A percentile compares a stretch with the other conserved stretches of the same genome.
Conservation (phyloP, 2,329 filamentous ascomycete genomes). For the Hypoxylon sp. region DNA sequence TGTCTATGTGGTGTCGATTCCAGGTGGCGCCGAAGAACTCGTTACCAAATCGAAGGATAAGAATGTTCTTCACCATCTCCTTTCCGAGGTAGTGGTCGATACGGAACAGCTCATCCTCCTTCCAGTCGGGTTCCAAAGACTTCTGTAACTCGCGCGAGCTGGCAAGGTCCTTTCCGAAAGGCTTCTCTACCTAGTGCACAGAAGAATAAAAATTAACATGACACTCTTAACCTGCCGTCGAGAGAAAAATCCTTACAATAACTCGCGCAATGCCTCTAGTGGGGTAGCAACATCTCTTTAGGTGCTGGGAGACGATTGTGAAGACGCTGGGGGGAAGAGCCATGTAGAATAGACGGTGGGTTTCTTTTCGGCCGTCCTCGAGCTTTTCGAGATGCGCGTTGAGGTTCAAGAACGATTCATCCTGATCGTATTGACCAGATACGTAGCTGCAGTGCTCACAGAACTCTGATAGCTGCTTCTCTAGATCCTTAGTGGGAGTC, state of each 20-base stretch:
- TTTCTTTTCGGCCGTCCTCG: slow-evolving; percentile 85
- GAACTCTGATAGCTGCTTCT: slow-evolving; percentile 95
- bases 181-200: slow-evolving; percentile 87
- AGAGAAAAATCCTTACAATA: slow-evolving; percentile 74
- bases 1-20: slow-evolving; percentile 99
- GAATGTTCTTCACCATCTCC: slow-evolving; percentile 99
- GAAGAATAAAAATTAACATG: slow-evolving; percentile 37
- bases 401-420: slow-evolving; percentile 90
- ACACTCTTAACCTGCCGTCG: not conserved
- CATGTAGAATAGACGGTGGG: slow-evolving; percentile 99
- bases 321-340: slow-evolving; percentile 97
- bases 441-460: slow-evolving; percentile 90
- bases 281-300: slow-evolving; percentile 98
- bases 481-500: slow-evolving; percentile 96
- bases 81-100: slow-evolving; percentile 99
- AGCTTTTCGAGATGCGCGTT: slow-evolving; percentile 88
- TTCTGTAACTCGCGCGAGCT: slow-evolving; percentile 96
- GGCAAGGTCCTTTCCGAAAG: slow-evolving; percentile 95
- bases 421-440: slow-evolving; percentile 97
- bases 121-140: slow-evolving; percentile 97
- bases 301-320: slow-evolving; percentile 95
- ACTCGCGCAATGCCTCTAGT: slow-evolving; percentile 90
- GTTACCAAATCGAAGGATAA: slow-evolving; percentile 98
- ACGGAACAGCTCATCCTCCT: slow-evolving; percentile 98
- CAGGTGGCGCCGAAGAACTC: slow-evolving; percentile 98